Conservation (phyloP, 441 rosid species). For the Gossypium davidsonii region DNA sequence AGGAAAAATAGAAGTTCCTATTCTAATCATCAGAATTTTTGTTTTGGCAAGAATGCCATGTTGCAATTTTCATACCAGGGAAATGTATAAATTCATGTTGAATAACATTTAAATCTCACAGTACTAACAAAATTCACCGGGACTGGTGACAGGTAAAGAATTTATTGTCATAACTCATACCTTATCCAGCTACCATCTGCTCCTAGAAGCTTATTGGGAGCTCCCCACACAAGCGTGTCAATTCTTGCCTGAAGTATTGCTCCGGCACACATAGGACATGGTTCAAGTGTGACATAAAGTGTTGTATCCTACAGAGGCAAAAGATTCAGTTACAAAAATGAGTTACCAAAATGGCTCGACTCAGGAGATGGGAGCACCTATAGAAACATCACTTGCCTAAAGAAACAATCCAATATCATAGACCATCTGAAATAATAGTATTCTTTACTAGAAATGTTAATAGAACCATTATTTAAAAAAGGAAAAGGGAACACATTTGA, state of each 20-base stretch:
- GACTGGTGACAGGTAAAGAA: neutral
- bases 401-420: neutral
- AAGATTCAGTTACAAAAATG: constrained; percentile 2
- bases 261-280: constrained; percentile 99
- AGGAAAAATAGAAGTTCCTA: neutral
- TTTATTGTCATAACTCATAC: constrained; percentile 25
- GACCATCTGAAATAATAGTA: neutral
- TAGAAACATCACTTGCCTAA: neutral
- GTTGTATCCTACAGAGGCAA: constrained; percentile 54
- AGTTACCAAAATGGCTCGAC: neutral
- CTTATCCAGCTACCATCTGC: constrained; percentile 98
- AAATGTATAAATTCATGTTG: neutral
- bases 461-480: neutral
- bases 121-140: neutral
- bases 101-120: neutral
- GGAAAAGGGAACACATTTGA: neutral
- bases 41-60: neutral
- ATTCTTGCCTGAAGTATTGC: constrained; percentile 61
- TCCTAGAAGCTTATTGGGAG: constrained; percentile 98
- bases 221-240: constrained; percentile 83
- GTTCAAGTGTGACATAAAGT: constrained; percentile 91
- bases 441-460: neutral
- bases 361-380: neutral
- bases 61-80: neutral
- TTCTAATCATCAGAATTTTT: neutral